Evolutionary conservation across 352 stramenopile genomes (phyloP).

Genomic region (Globisporangium cylindrosporum): DNA sequence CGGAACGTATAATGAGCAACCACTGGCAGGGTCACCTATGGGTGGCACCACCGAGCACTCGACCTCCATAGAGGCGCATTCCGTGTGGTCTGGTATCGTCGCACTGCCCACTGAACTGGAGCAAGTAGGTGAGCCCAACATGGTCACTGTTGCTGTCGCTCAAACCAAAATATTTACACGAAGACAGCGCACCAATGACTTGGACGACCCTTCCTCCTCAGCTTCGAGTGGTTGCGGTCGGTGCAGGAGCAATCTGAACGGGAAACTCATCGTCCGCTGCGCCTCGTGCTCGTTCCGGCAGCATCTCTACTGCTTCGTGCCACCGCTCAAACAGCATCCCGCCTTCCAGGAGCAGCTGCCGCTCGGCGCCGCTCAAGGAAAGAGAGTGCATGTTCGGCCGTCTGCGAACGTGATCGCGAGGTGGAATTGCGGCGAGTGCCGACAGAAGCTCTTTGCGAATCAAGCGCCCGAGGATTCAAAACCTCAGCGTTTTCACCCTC

Average conservation of each 20-base stretch:
- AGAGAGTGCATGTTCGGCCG: slow-evolving; percentile 9
- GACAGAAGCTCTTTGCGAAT: slow-evolving; percentile 1
- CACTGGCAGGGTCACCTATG: background rate
- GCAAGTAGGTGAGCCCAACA: background rate
- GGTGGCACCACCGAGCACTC: background rate
- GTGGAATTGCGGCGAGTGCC: slow-evolving; percentile 30
- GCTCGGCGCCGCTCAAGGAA: slow-evolving; percentile 3
- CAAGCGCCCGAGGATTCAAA: background rate
- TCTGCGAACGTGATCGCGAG: slow-evolving; percentile 14
- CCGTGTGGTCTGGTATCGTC: background rate
- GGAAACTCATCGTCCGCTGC: slow-evolving; percentile 58
- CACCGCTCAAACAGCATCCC: slow-evolving; percentile 60
- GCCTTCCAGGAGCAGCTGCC: slow-evolving; percentile 24
- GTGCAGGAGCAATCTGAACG: slow-evolving; percentile 67
- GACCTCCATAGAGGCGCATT: background rate
- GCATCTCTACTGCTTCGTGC: slow-evolving; percentile 70
- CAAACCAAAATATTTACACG: background rate
- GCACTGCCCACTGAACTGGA: background rate
- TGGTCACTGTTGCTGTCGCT: background rate
- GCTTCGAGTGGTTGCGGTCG: slow-evolving; percentile 25
- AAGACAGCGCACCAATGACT: background rate
- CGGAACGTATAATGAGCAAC: background rate
- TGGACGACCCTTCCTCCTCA: background rate
- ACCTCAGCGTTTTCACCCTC: no score
- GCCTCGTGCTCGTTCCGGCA: slow-evolving; percentile 44